Percentiles rank a stretch among this genome's conserved stretches.
Evolutionary conservation across 768 basidiomycete species (phyloP).

Genomic region (Podaxis sp.): DNA sequence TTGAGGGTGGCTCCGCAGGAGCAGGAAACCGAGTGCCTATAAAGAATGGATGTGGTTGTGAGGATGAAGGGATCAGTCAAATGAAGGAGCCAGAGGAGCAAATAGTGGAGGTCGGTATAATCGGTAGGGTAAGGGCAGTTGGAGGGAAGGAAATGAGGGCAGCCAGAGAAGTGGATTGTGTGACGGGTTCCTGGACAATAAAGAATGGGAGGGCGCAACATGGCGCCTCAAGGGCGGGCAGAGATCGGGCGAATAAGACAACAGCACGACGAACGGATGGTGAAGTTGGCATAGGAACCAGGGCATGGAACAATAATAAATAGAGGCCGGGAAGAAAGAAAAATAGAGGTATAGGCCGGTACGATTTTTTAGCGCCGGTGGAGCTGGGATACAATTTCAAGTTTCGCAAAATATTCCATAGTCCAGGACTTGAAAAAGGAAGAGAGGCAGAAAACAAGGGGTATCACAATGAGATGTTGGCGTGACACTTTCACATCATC

Average conservation of each 20-base stretch:
- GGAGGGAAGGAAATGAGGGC: background rate
- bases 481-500: conserved; percentile 16
- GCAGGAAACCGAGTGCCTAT: background rate
- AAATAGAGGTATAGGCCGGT: background rate
- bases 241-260: background rate
- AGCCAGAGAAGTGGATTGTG: background rate
- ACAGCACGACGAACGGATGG: background rate
- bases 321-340: background rate
- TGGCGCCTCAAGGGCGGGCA: background rate
- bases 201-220: background rate
- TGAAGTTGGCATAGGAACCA: background rate
- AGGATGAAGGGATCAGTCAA: background rate
- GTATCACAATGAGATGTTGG: conserved; percentile 9
- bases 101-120: conserved; percentile 2
- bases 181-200: background rate
- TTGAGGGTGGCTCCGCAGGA: background rate
- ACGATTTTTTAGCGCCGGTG: background rate
- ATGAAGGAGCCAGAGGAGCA: background rate
- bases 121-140: conserved; percentile 4
- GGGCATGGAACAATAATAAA: background rate
- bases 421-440: background rate
- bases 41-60: background rate
- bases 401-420: background rate
- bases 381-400: background rate
- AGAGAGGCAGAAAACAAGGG: background rate